Base-by-base conservation (phyloP, 1,284 basidiomycete genomes). In the Ustilago esculenta region DNA sequence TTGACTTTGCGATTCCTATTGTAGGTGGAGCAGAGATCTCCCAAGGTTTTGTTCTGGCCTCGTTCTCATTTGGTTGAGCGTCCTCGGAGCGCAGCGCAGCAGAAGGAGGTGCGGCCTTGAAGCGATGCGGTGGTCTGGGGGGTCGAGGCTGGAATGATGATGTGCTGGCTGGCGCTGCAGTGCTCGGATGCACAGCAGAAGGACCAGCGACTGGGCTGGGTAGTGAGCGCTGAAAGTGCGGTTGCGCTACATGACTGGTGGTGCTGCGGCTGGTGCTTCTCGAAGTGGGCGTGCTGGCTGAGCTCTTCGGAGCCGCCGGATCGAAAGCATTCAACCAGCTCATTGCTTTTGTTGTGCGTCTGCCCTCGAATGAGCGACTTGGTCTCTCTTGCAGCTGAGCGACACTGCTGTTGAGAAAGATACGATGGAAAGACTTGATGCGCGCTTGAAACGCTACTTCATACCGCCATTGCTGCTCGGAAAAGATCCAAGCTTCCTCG, bases 271-370 rank as follows among this genome's bases (percentile, higher is more conserved):
- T 32, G 6, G 12, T 18, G 7, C 36, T 49, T 12, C 35, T 37
- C 9, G 12, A n/a, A 20, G 18, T 37, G 8, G 4, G 17, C 9
- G 36, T 5, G 36, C 10, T 4, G 3, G n/a, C 17, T 32, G 55
- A 45, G 41, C n/a, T 15, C 14, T 12, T 32, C 4, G 51, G 41
- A 35, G 65, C 59, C n/a, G 55, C 67, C 7, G 61, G 67, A 32
- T 70, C 67, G 33, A 70, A 70, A 0, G 56, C 51, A 37, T 42
- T 45, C 46, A 70, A 48, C 67, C 67, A 70, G 35, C 54, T 59
- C 67, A 70, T 70, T n/a, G 29, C 41, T 17, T 7, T 7, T 6
- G 27, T 29, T 29, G 27, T 29, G 7, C n/a, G n/a, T n/a, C n/a
- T n/a, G n/a, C n/a, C n/a, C n/a, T n/a, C n/a, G n/a, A n/a, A n/a